Conservation (phyloP, 2,329 filamentous ascomycete species). For the Fusarium sp. region DNA sequence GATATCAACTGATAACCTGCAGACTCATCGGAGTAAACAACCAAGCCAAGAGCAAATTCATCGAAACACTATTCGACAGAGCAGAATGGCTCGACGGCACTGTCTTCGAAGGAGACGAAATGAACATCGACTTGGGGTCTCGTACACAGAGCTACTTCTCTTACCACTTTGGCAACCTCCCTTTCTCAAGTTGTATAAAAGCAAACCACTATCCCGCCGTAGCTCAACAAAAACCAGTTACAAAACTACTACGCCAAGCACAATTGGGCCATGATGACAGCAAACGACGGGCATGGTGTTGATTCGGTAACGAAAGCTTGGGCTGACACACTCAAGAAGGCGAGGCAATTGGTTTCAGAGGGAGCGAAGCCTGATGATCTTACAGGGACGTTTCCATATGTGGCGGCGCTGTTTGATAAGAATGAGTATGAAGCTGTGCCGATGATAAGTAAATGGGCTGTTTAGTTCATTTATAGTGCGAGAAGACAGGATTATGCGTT, state of each 20-base stretch:
- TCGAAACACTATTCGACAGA: slow-evolving; percentile 22
- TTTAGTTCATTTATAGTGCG: slow-evolving; percentile 30
- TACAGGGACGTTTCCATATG: slow-evolving; percentile 15
- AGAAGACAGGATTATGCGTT: slow-evolving; percentile 10
- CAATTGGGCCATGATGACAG: slow-evolving; percentile 32
- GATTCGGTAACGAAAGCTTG: slow-evolving; percentile 27
- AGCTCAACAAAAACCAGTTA: slow-evolving; percentile 8
- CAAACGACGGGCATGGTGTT: slow-evolving; percentile 12
- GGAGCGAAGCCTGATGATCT: slow-evolving; percentile 14
- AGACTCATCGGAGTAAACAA: slow-evolving; percentile 3
- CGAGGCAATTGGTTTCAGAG: slow-evolving; percentile 10
- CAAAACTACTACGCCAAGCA: slow-evolving; percentile 28
- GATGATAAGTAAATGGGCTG: slow-evolving; percentile 35
- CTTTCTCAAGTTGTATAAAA: slow-evolving; percentile 32
- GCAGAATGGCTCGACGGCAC: slow-evolving; percentile 14
- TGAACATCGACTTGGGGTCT: slow-evolving; percentile 1
- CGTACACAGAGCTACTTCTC: slow-evolving; percentile 10
- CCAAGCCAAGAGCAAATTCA: slow-evolving; percentile 12
- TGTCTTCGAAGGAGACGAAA: neutral
- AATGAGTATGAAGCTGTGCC: slow-evolving; percentile 17
- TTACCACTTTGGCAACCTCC: slow-evolving; percentile 28
- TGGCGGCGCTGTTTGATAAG: slow-evolving; percentile 26
- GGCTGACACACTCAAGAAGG: slow-evolving; percentile 25
- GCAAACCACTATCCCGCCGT: slow-evolving; percentile 27
- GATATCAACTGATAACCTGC: neutral